Percentiles rank a stretch among this genome's conserved stretches.
These are phyloP conservation scores for Mychonastes homosphaera DNA, from an alignment of 139 green algal species.

Conservation along the genomic window DNA sequence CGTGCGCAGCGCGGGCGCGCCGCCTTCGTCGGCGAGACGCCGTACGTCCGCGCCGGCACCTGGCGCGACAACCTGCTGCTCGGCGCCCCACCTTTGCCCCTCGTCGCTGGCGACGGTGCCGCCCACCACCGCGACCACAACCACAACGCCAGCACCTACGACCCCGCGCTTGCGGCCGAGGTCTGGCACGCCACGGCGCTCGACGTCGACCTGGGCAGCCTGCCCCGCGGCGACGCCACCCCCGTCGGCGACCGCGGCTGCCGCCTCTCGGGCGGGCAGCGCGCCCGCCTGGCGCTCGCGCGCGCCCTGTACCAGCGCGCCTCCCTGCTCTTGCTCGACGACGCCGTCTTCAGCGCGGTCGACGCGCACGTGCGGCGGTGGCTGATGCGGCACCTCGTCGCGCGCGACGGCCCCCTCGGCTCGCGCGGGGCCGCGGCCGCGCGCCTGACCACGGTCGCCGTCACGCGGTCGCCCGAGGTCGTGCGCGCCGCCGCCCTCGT, in stretches of 20 bases:
- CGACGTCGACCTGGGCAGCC: constrained; percentile 36
- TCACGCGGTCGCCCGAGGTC: too few species aligned
- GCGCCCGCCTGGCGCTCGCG: constrained; percentile 33
- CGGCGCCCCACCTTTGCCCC: too few species aligned
- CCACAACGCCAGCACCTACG: not conserved
- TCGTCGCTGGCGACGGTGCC: too few species aligned
- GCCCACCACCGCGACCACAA: constrained; percentile 17
- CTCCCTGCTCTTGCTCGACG: constrained; percentile 34
- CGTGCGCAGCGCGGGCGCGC: not conserved
- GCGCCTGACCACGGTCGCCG: too few species aligned
- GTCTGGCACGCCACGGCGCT: constrained; percentile 53
- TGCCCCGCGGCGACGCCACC: constrained; percentile 42
- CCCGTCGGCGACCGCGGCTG: constrained; percentile 42
- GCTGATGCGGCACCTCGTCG: constrained; percentile 20
- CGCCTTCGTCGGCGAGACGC: constrained; percentile 46
- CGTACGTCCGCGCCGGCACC: constrained; percentile 50
- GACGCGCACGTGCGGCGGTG: constrained; percentile 37
- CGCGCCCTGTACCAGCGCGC: constrained; percentile 52
- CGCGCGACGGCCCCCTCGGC: too few species aligned
- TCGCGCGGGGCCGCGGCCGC: too few species aligned
- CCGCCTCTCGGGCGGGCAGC: constrained; percentile 29
- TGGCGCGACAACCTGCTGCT: constrained; percentile 55
- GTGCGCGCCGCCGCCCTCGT: too few species aligned
- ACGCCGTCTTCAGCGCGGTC: constrained; percentile 57
- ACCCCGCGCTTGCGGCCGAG: too few species aligned